phyloP scores from a whole-genome alignment of 2,329 filamentous ascomycete genomes.

The Ascochyta pisi region DNA sequence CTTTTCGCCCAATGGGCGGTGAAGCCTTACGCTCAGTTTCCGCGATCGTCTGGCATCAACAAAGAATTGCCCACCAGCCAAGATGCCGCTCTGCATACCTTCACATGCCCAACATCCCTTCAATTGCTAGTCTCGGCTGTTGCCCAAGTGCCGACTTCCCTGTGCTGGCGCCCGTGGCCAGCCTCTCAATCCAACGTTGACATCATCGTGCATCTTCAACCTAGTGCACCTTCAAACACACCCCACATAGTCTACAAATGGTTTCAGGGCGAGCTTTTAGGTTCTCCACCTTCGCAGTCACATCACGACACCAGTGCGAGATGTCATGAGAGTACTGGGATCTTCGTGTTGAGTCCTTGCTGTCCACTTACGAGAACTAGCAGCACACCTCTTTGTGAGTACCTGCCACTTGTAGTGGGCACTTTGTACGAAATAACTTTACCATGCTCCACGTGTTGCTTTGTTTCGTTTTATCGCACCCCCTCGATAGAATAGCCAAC shows the following conservation, averaged over 20 bases:
- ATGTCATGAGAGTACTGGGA: background rate
- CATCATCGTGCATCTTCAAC: constrained; percentile 15
- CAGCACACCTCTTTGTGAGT: too few relatives aligned
- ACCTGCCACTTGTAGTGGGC: too few relatives aligned
- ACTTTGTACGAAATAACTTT: too few relatives aligned
- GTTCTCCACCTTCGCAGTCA: constrained; percentile 4
- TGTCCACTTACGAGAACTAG: background rate
- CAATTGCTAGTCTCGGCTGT: background rate
- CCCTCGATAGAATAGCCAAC: too few relatives aligned
- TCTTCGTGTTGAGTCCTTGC: background rate
- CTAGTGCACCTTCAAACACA: background rate
- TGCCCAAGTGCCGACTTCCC: constrained; percentile 7
- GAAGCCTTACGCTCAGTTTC: constrained; percentile 13
- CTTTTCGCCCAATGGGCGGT: constrained; percentile 14
- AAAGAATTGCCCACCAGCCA: background rate
- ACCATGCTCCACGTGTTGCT: too few relatives aligned
- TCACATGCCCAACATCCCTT: constrained; percentile 1
- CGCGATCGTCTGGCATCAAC: background rate
- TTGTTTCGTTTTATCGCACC: too few relatives aligned
- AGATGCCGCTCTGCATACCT: background rate
- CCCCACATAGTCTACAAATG: constrained; percentile 15
- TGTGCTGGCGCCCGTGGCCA: background rate
- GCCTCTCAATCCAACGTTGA: constrained; percentile 3
- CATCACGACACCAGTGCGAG: constrained; percentile 4
- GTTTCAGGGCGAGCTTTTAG: constrained; percentile 6